A percentile compares a stretch with the other conserved stretches of the same genome.
Evolutionary conservation across 2,329 filamentous ascomycete species (phyloP).

Genomic region (Hypoxylon sp.): DNA sequence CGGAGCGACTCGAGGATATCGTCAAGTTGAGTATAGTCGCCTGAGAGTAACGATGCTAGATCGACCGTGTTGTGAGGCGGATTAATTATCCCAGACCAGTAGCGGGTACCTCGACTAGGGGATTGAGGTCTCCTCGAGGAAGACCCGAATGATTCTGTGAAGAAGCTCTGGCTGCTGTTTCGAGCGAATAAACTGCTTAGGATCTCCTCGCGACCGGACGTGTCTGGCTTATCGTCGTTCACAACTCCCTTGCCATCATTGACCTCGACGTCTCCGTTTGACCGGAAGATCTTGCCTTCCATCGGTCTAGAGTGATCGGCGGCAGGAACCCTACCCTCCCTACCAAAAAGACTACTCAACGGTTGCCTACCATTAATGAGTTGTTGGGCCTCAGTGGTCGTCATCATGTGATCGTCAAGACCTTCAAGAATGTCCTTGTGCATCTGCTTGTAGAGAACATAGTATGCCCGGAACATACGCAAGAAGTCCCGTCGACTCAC

Average conservation of each 20-base stretch:
- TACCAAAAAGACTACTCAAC: slow-evolving; percentile 80
- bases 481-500: slow-evolving; percentile 90
- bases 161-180: slow-evolving; percentile 52
- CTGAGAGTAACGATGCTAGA: slow-evolving; percentile 51
- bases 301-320: slow-evolving; percentile 73
- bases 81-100: slow-evolving; percentile 53
- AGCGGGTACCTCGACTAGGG: slow-evolving; percentile 48
- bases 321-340: slow-evolving; percentile 76
- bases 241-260: slow-evolving; percentile 72
- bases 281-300: slow-evolving; percentile 76
- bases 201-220: slow-evolving; percentile 72
- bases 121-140: slow-evolving; percentile 49
- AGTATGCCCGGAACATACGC: slow-evolving; percentile 92
- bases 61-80: slow-evolving; percentile 54
- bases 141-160: slow-evolving; percentile 55
- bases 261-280: slow-evolving; percentile 75
- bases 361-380: slow-evolving; percentile 82
- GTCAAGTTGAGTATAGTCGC: slow-evolving; percentile 52
- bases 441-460: slow-evolving; percentile 89
- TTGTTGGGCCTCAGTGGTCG: slow-evolving; percentile 81
- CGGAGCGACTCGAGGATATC: slow-evolving; percentile 54
- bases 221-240: slow-evolving; percentile 72
- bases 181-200: slow-evolving; percentile 66
- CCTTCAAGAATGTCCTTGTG: slow-evolving; percentile 86
- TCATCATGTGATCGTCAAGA: slow-evolving; percentile 82